Evolutionary conservation across 2,329 filamentous ascomycete genomes (phyloP).

Genomic region (Xylariomycetidae sp.): DNA sequence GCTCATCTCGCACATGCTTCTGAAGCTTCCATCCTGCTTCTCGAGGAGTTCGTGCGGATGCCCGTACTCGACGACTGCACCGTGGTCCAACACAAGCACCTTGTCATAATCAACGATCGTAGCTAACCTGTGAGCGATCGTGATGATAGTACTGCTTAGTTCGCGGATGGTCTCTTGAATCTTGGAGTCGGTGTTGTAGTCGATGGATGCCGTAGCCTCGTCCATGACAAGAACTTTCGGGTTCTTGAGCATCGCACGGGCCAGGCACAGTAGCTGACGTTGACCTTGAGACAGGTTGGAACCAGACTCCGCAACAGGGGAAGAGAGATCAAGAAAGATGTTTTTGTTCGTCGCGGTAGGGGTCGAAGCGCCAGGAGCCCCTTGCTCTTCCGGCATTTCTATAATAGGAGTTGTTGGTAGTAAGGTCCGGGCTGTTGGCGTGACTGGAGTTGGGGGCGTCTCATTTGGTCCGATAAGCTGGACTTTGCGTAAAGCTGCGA

Average conservation of each 20-base stretch:
- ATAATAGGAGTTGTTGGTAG: conserved; percentile 5
- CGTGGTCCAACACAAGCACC: conserved; percentile 89
- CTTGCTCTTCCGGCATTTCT: conserved; percentile 10
- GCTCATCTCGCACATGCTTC: conserved; percentile 61
- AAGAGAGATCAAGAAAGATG: conserved; percentile 82
- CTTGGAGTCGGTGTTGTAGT: conserved; percentile 91
- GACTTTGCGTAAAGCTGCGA: conserved; percentile 78
- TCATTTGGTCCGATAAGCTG: conserved; percentile 72
- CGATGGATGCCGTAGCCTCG: conserved; percentile 94
- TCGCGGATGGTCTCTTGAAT: conserved; percentile 97
- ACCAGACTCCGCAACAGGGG: conserved; percentile 81
- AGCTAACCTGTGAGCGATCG: conserved; percentile 90
- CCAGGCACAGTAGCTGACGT: conserved; percentile 88
- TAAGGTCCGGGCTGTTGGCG: conserved; percentile 12
- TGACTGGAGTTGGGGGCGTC: conserved; percentile 10
- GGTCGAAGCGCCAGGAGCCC: conserved; percentile 16
- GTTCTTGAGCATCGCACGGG: conserved; percentile 83
- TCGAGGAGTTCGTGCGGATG: conserved; percentile 79
- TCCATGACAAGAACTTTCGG: conserved; percentile 98
- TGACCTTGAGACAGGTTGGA: conserved; percentile 95
- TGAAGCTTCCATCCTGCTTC: conserved; percentile 61
- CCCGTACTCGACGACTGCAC: conserved; percentile 82
- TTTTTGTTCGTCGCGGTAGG: conserved; percentile 77
- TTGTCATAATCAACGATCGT: conserved; percentile 99
- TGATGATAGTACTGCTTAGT: conserved; percentile 88